Conservation (phyloP, 2,329 filamentous ascomycete genomes). For the Colletotrichum simmondsii region DNA sequence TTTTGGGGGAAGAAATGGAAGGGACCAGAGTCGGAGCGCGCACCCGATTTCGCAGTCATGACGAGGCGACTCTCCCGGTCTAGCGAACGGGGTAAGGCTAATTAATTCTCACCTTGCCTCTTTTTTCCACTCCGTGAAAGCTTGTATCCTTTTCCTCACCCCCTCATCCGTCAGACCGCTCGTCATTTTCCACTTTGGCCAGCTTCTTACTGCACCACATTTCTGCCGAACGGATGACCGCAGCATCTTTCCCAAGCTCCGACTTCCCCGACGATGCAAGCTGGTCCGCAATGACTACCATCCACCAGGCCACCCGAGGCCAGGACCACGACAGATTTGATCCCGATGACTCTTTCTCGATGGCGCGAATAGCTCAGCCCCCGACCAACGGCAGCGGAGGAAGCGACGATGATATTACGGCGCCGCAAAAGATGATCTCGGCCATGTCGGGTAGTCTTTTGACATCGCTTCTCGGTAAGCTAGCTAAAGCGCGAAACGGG, state of each 20-base stretch:
- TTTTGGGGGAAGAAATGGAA: slow-evolving; percentile 20
- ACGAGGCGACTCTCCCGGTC: slow-evolving; percentile 18
- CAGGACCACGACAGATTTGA: slow-evolving; percentile 44
- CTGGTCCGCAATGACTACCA: slow-evolving; percentile 31
- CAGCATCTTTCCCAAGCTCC: slow-evolving; percentile 10
- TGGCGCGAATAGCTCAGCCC: slow-evolving; percentile 42
- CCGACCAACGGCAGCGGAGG: slow-evolving; percentile 32
- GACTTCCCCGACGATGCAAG: slow-evolving; percentile 32
- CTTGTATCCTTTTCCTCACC: slow-evolving; percentile 12
- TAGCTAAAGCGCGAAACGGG: neutral
- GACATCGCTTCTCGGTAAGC: slow-evolving; percentile 86
- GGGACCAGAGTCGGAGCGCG: slow-evolving; percentile 14
- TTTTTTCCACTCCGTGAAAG: slow-evolving; percentile 20
- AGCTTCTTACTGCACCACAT: neutral
- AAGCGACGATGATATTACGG: slow-evolving; percentile 73
- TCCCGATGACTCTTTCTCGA: slow-evolving; percentile 42
- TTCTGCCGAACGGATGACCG: neutral
- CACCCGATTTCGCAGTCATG: slow-evolving; percentile 32
- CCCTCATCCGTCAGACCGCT: slow-evolving; percentile 3
- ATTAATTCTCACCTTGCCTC: slow-evolving; percentile 13
- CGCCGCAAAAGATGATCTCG: slow-evolving; percentile 92
- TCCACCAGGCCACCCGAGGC: slow-evolving; percentile 25
- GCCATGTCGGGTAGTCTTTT: slow-evolving; percentile 90
- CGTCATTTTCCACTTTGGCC: neutral
- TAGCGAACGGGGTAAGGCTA: slow-evolving; percentile 26